Percentiles rank a stretch among this genome's conserved stretches.
Evolutionary conservation across 176 grass and related monocot species (phyloP).

Genomic region (Thinopyrum elongatum): DNA sequence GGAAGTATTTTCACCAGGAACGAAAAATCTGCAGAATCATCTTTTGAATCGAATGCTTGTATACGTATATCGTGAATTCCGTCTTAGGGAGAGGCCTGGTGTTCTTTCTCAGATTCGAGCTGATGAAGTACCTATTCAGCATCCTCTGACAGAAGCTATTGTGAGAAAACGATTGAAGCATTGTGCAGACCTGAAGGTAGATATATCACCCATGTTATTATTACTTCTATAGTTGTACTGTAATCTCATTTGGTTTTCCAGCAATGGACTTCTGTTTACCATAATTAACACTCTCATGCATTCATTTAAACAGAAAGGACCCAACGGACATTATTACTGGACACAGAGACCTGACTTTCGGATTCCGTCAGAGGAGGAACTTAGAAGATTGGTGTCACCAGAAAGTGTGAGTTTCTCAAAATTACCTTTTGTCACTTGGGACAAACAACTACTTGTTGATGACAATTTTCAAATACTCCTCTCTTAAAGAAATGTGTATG

Average conservation of each 20-base stretch:
- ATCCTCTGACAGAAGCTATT: conserved; percentile 76
- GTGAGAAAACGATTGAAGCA: conserved; percentile 81
- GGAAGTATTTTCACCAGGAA: conserved; percentile 79
- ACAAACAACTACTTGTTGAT: conserved; percentile 20
- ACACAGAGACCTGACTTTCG: conserved; percentile 72
- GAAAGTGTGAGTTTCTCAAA: conserved; percentile 77
- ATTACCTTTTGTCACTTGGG: conserved; percentile 4
- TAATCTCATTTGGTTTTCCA: background rate
- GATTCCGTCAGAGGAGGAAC: conserved; percentile 91
- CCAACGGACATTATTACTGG: conserved; percentile 60
- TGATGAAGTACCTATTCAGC: conserved; percentile 83
- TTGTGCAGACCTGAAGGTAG: conserved; percentile 87
- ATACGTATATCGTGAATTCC: conserved; percentile 89
- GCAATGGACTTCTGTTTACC: conserved; percentile 3
- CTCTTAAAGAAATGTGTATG: background rate
- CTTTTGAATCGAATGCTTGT: conserved; percentile 79
- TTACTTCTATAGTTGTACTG: background rate
- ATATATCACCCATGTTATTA: conserved; percentile 4
- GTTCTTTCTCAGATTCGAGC: conserved; percentile 59
- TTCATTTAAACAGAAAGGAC: conserved; percentile 65
- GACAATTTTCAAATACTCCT: background rate
- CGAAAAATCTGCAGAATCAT: conserved; percentile 77
- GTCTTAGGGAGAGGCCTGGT: conserved; percentile 78
- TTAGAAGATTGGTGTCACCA: conserved; percentile 73
- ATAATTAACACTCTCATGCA: conserved; percentile 13